These are phyloP conservation scores for Aspergillus brunneoviolaceus DNA, from an alignment of 2,329 filamentous ascomycete species.

Conservation along the genomic window DNA sequence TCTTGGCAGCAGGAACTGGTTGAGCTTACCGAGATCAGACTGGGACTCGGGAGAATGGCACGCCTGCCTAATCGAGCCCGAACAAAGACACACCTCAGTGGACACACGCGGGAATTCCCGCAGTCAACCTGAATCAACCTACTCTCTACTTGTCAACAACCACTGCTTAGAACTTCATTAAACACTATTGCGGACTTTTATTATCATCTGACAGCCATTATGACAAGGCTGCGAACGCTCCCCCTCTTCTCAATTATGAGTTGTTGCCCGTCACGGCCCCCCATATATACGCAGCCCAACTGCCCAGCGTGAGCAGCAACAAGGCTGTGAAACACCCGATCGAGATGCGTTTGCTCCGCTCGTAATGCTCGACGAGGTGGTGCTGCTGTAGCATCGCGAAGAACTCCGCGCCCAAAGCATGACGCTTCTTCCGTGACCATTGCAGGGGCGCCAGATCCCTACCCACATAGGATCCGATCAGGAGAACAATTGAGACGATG, in stretches of 20 bases:
- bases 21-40: not conserved
- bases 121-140: too few relatives aligned
- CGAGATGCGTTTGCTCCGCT: conserved; percentile 45
- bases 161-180: not conserved
- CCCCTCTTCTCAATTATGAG: conserved; percentile 9
- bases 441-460: conserved; percentile 53
- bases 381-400: conserved; percentile 46
- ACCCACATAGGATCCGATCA: conserved; percentile 41
- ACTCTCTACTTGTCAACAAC: not conserved
- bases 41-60: not conserved
- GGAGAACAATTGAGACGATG: conserved; percentile 44
- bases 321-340: conserved; percentile 47
- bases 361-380: conserved; percentile 39
- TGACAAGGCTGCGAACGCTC: not conserved
- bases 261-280: conserved; percentile 57
- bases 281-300: conserved; percentile 58
- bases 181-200: not conserved
- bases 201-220: not conserved
- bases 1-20: not conserved
- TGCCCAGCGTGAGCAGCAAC: conserved; percentile 51
- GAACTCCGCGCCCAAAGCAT: conserved; percentile 44
- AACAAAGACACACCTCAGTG: not conserved
- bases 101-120: not conserved
- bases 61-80: not conserved
- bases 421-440: conserved; percentile 58